These are phyloP conservation scores for Neurospora crassa DNA, from an alignment of 2,329 filamentous ascomycete genomes.

Conservation along the genomic window DNA sequence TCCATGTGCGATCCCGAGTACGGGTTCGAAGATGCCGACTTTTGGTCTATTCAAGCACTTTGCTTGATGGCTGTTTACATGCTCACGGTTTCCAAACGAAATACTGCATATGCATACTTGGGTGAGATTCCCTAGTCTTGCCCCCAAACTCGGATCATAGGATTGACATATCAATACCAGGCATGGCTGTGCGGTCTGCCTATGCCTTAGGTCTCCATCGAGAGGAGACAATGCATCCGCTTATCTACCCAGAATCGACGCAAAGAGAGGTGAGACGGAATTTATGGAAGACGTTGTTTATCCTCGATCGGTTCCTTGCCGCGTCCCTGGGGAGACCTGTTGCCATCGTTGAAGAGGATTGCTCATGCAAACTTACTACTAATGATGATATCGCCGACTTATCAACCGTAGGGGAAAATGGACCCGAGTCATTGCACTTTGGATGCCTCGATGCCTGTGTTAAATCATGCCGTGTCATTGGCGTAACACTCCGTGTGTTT, in stretches of 20 bases:
- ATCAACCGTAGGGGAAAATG: slow-evolving; percentile 5
- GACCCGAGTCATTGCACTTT: slow-evolving; percentile 14
- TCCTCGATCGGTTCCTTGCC: slow-evolving; percentile 55
- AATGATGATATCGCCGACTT: slow-evolving; percentile 30
- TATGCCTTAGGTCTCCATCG: slow-evolving; percentile 54
- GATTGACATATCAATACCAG: slow-evolving; percentile 25
- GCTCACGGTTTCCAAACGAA: slow-evolving; percentile 50
- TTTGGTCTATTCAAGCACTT: slow-evolving; percentile 56
- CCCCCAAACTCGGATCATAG: not conserved
- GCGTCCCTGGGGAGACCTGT: slow-evolving; percentile 53
- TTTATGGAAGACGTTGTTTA: slow-evolving; percentile 54
- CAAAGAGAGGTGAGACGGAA: slow-evolving; percentile 42
- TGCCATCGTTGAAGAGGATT: slow-evolving; percentile 53
- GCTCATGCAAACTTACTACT: slow-evolving; percentile 30
- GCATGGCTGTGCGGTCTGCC: slow-evolving; percentile 54
- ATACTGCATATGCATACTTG: slow-evolving; percentile 52
- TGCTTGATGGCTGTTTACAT: slow-evolving; percentile 56
- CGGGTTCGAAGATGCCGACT: slow-evolving; percentile 51
- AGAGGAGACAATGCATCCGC: slow-evolving; percentile 40
- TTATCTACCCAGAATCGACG: slow-evolving; percentile 35
- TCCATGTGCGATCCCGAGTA: slow-evolving; percentile 34
- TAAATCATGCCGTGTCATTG: slow-evolving; percentile 47
- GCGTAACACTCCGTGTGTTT: slow-evolving; percentile 50
- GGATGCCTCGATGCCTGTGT: slow-evolving; percentile 45
- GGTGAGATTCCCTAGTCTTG: slow-evolving; percentile 30